Evolutionary conservation across 2,329 filamentous ascomycete species (phyloP).

Genomic region (Claviceps arundinis): DNA sequence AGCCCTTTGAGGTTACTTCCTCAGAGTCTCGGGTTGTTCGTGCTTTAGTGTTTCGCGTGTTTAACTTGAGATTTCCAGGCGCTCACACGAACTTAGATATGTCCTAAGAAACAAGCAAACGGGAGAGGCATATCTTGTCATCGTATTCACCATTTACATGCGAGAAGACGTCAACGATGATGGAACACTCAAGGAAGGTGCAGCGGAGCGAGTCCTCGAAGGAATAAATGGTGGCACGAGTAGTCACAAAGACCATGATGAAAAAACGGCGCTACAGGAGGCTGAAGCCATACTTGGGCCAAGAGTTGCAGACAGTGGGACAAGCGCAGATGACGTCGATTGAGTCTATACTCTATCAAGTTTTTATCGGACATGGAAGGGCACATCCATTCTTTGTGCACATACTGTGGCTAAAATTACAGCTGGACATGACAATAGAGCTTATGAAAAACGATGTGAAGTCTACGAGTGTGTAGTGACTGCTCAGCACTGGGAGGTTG

Average conservation of each 20-base stretch:
- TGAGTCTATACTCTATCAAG: conserved; percentile 10
- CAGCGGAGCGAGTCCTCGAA: conserved; percentile 16
- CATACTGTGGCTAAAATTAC: too few species aligned
- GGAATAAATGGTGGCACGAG: conserved; percentile 7
- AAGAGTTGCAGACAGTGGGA: conserved; percentile 11
- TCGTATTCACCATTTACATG: conserved; percentile 66
- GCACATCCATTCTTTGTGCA: too few species aligned
- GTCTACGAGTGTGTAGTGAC: too few species aligned
- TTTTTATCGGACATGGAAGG: too few species aligned
- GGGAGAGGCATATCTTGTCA: conserved; percentile 62
- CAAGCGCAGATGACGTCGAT: conserved; percentile 31
- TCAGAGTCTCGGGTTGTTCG: conserved; percentile 1
- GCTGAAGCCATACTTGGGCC: conserved; percentile 23
- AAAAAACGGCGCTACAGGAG: conserved; percentile 25
- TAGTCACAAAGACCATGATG: conserved; percentile 15
- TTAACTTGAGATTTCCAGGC: conserved; percentile 28
- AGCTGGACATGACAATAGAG: too few species aligned
- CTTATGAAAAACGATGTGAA: too few species aligned
- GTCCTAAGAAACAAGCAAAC: conserved; percentile 72
- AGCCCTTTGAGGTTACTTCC: background rate
- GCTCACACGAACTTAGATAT: conserved; percentile 80
- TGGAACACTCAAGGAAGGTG: conserved; percentile 35
- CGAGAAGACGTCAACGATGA: conserved; percentile 51
- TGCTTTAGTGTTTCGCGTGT: background rate
- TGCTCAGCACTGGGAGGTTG: too few species aligned